Conservation (phyloP, 495 filamentous ascomycete species). For the Daldinia childiae region DNA sequence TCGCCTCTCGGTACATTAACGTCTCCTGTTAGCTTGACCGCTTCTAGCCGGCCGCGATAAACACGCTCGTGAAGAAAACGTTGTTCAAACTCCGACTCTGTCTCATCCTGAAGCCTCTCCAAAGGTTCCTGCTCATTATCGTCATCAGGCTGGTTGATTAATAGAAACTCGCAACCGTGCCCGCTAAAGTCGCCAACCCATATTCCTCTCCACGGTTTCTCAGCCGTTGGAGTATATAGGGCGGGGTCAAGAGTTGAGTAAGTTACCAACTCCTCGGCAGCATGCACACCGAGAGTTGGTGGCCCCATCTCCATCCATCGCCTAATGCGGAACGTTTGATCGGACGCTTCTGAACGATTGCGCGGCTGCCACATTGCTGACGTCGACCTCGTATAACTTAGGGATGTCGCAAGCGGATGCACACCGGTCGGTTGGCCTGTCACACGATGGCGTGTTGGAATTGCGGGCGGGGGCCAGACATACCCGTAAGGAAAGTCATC, state of each 20-base stretch:
- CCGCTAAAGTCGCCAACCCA: slow-evolving; percentile 91
- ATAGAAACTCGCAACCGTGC: slow-evolving; percentile 89
- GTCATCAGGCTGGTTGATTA: slow-evolving; percentile 72
- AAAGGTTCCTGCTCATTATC: slow-evolving; percentile 44
- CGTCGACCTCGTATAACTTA: slow-evolving; percentile 48
- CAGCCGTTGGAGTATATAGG: slow-evolving; percentile 78
- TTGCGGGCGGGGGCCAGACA: slow-evolving; percentile 78
- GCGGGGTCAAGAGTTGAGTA: slow-evolving; percentile 77
- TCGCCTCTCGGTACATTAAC: slow-evolving; percentile 88
- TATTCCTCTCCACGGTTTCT: slow-evolving; percentile 85
- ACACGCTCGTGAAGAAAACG: slow-evolving; percentile 50
- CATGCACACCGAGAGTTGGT: slow-evolving; percentile 52
- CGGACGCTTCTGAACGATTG: slow-evolving; percentile 64
- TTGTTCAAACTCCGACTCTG: slow-evolving; percentile 51
- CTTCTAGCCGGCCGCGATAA: slow-evolving; percentile 72
- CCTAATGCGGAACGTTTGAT: slow-evolving; percentile 74
- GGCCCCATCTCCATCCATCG: slow-evolving; percentile 71
- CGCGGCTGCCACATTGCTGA: slow-evolving; percentile 51
- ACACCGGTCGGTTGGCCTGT: slow-evolving; percentile 47
- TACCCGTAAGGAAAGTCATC: slow-evolving; percentile 55
- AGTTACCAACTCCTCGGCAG: slow-evolving; percentile 74
- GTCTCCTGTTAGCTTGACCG: slow-evolving; percentile 91
- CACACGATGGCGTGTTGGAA: slow-evolving; percentile 70
- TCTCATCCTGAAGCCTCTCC: slow-evolving; percentile 47
- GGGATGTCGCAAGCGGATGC: slow-evolving; percentile 40